A percentile compares a stretch with the other conserved stretches of the same genome.
These are phyloP conservation scores for Suhomyces panamericanus DNA, from an alignment of 1,139 yeast species.

Conservation along the genomic window DNA sequence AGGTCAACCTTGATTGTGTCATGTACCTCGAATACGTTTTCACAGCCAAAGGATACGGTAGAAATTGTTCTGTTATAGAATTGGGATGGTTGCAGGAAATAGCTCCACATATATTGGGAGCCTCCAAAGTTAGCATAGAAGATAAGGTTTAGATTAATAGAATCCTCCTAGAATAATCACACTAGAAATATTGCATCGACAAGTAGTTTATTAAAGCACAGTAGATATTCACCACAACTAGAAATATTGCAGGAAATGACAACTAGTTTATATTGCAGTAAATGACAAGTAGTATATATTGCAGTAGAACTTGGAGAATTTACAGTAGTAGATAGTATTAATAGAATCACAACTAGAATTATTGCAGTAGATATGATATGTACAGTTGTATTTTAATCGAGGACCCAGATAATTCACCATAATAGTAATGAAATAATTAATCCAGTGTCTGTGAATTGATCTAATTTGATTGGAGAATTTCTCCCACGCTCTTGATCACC, in stretches of 20 bases:
- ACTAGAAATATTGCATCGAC: background rate
- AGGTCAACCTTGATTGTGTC: conserved; percentile 73
- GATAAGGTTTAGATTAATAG: conserved; percentile 13
- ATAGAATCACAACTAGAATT: too few relatives aligned
- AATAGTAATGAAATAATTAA: too few relatives aligned
- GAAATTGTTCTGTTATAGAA: conserved; percentile 83
- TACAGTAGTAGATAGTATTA: too few relatives aligned
- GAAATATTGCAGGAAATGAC: too few relatives aligned
- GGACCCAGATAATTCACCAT: too few relatives aligned
- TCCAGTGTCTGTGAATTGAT: too few relatives aligned
- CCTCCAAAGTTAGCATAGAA: conserved; percentile 33
- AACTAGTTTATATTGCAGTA: too few relatives aligned
- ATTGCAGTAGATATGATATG: too few relatives aligned
- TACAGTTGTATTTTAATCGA: too few relatives aligned
- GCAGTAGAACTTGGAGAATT: too few relatives aligned
- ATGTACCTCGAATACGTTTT: conserved; percentile 94
- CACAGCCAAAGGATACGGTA: conserved; percentile 90
- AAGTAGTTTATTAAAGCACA: background rate
- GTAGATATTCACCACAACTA: too few relatives aligned
- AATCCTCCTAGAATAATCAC: background rate
- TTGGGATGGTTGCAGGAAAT: conserved; percentile 84
- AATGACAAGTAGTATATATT: too few relatives aligned
- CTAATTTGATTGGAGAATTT: conserved; percentile 6
- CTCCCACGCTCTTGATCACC: conserved; percentile 60
- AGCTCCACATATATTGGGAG: conserved; percentile 67